phyloP scores from a whole-genome alignment of 2,329 filamentous ascomycete genomes.

The Xylariaceae sp. region DNA sequence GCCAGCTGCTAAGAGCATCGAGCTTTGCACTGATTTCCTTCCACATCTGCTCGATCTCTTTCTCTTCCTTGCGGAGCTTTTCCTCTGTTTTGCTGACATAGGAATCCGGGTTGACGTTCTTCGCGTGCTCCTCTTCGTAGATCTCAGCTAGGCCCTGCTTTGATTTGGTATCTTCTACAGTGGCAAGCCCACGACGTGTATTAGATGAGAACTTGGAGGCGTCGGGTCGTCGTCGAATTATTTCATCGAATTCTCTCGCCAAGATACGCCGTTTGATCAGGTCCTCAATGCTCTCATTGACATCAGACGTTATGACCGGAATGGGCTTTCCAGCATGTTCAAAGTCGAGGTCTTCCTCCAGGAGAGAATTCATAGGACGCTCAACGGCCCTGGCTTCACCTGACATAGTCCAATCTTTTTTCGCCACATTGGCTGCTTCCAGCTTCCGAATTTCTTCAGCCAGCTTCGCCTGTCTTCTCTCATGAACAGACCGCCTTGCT shows the following conservation, averaged over 20 bases:
- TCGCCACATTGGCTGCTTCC: constrained; percentile 82
- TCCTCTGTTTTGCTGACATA: constrained; percentile 80
- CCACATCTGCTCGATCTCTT: constrained; percentile 80
- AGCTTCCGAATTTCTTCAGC: constrained; percentile 86
- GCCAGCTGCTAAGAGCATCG: constrained; percentile 86
- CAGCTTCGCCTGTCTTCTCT: constrained; percentile 79
- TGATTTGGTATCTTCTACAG: constrained; percentile 83
- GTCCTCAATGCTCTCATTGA: constrained; percentile 86
- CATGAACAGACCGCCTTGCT: constrained; percentile 76
- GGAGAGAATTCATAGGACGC: constrained; percentile 82
- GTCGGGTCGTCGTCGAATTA: constrained; percentile 76
- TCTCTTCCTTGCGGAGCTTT: constrained; percentile 75
- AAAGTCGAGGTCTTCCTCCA: constrained; percentile 94
- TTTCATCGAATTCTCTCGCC: constrained; percentile 86
- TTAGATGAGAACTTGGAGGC: constrained; percentile 56
- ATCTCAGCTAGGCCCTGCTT: constrained; percentile 83
- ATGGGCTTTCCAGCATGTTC: constrained; percentile 93
- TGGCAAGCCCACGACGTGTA: constrained; percentile 67
- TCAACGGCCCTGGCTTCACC: constrained; percentile 83
- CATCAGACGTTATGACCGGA: constrained; percentile 85
- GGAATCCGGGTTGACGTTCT: constrained; percentile 68
- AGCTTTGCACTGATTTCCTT: constrained; percentile 73
- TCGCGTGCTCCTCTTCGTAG: constrained; percentile 89
- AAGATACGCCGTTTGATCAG: constrained; percentile 92
- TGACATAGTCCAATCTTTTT: constrained; percentile 83